Base-by-base conservation (phyloP, 768 basidiomycete species). In the Boletus patriciae region DNA sequence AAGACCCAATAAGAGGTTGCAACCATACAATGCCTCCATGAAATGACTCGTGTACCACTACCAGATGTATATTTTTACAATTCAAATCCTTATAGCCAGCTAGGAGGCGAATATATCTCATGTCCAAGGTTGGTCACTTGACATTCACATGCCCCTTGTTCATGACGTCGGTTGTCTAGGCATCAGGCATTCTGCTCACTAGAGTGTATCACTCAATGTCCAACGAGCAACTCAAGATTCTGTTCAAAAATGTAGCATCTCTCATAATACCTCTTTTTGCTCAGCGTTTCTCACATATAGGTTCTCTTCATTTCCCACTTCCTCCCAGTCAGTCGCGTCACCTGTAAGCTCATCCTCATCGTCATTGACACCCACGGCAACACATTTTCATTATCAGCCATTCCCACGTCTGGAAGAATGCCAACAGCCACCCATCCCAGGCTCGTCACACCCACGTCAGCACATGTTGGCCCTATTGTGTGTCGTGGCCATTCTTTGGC, bases 401-500 rank as follows among this genome's bases (percentile, higher is more conserved):
- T 50, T 10, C 54, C 63, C 16, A 19, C 59, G 5, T 57, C 58
- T 4, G 52, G 36, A 8, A 45, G 38, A 33, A 61, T 52, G 2
- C 46, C 63, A 13, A 52, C 37, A 13, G 40, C 41, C 13, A 34
- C 18, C 0, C 43, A 33, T 2, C 4, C 46, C 19, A 21, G 34
- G 3, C 42, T 46, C 59, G 45, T 58, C 58, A 44, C 62, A 54
- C 54, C 72, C 55, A 37, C 59, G 25, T 42, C 60, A 48, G 75
- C 80, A 50, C 82, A 86, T 48, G 77, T 92, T 43, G 91, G 91
- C 4, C 87, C 88, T 9, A 93, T 94, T 64, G 83, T 93, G n/a
- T n/a, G 48, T 92, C 90, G 4, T 94, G 92, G 91, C 88, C 91
- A 1, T 94, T 93, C 78, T 94, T 94, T 68, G 91, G 91, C 45